A percentile compares a stretch with the other conserved stretches of the same genome.
Conservation (phyloP, 352 stramenopile species). For the Lagenidium sp. region DNA sequence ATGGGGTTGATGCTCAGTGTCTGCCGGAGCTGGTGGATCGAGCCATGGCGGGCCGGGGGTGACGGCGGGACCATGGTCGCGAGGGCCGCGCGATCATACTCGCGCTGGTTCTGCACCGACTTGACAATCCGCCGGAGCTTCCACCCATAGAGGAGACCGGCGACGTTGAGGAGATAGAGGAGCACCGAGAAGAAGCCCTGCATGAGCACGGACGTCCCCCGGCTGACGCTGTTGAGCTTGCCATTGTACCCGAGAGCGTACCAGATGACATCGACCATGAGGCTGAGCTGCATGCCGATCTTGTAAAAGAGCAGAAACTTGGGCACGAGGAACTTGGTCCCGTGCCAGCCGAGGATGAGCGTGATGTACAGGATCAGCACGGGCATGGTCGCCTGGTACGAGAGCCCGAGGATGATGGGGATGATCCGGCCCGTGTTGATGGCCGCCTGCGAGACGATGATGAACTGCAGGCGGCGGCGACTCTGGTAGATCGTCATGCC, state of each 20-base stretch:
- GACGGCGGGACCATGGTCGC: constrained; percentile 62
- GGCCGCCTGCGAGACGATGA: constrained; percentile 76
- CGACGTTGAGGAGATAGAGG: constrained; percentile 69
- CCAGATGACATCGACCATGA: constrained; percentile 81
- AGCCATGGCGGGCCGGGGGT: constrained; percentile 6
- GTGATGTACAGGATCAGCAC: constrained; percentile 84
- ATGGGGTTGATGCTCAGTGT: constrained; percentile 53
- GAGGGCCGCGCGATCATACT: constrained; percentile 69
- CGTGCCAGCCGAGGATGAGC: constrained; percentile 82
- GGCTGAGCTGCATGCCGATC: constrained; percentile 82
- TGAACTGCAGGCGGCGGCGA: constrained; percentile 73
- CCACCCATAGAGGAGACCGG: constrained; percentile 78
- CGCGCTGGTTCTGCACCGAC: constrained; percentile 67
- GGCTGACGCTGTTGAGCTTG: constrained; percentile 69
- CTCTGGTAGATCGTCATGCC: constrained; percentile 85
- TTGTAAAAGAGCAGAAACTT: constrained; percentile 87
- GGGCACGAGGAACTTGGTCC: constrained; percentile 79
- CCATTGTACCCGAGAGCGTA: constrained; percentile 85
- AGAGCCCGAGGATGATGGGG: constrained; percentile 79
- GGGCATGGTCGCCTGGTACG: constrained; percentile 73
- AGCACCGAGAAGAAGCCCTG: constrained; percentile 82
- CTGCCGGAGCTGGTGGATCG: constrained; percentile 27
- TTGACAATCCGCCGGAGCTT: constrained; percentile 85
- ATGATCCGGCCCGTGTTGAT: constrained; percentile 82
- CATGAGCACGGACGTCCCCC: constrained; percentile 74